Conservation (phyloP, 441 rosid genomes). For the Arabidopsis lyrata region DNA sequence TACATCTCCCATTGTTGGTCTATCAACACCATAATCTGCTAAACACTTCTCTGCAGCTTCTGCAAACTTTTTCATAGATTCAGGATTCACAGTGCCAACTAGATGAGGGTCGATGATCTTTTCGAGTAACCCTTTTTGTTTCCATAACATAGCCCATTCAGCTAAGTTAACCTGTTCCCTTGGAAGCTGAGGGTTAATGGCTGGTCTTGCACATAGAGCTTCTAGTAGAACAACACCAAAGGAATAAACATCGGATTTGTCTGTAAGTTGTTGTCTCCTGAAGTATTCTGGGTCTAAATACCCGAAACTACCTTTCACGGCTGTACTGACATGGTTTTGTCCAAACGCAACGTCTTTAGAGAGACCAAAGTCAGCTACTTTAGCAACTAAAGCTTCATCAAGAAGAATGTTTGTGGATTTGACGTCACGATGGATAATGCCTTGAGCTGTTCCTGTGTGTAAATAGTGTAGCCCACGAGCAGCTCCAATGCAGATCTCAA, state of each 20-base stretch:
- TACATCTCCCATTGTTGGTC: constrained; percentile 96
- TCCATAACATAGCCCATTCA: constrained; percentile 97
- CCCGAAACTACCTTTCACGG: constrained; percentile 89
- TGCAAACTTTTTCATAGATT: constrained; percentile 84
- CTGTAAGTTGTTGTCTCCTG: constrained; percentile 79
- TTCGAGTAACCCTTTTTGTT: constrained; percentile 79
- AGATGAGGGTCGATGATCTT: constrained; percentile 80
- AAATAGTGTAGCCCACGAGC: constrained; percentile 88
- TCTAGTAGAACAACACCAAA: constrained; percentile 91
- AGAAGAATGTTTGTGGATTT: constrained; percentile 88
- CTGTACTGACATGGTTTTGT: constrained; percentile 82
- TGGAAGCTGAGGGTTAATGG: constrained; percentile 67
- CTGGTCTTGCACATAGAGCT: constrained; percentile 80
- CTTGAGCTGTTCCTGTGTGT: constrained; percentile 91
- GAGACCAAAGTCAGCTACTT: constrained; percentile 88
- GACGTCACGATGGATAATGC: constrained; percentile 83
- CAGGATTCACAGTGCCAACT: constrained; percentile 66
- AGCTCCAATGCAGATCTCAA: constrained; percentile 81
- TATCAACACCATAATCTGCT: constrained; percentile 80
- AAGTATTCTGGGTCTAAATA: constrained; percentile 87
- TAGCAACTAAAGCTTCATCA: constrained; percentile 80
- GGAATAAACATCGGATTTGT: constrained; percentile 84
- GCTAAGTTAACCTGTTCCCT: constrained; percentile 93
- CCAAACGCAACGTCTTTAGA: constrained; percentile 84
- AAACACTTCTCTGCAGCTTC: constrained; percentile 92